phyloP scores from a whole-genome alignment of 192 early-diverging fungal genomes.

The Coemansia sp. region DNA sequence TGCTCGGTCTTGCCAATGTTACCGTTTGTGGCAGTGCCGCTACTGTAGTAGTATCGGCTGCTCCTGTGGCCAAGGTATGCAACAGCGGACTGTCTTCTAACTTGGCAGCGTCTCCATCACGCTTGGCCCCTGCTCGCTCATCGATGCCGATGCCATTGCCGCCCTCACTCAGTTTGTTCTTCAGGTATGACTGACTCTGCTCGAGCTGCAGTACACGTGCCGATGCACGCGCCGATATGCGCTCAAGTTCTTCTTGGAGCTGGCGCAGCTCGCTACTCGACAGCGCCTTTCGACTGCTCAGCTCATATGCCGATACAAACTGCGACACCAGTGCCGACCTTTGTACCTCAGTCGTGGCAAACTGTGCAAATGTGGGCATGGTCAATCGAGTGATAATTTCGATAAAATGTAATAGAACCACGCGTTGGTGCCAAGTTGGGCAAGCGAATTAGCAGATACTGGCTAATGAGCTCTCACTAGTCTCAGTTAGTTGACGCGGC shows the following conservation, averaged over 20 bases:
- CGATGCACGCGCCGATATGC: constrained; percentile 27
- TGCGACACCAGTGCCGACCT: constrained; percentile 30
- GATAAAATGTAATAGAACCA: neutral
- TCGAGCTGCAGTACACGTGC: constrained; percentile 26
- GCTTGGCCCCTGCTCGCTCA: constrained; percentile 1
- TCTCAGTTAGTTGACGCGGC: neutral
- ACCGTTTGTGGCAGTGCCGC: constrained; percentile 8
- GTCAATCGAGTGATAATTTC: neutral
- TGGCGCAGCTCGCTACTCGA: constrained; percentile 31
- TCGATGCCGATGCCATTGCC: neutral
- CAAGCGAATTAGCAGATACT: neutral
- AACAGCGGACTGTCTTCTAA: neutral
- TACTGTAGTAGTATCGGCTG: neutral
- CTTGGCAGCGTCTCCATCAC: neutral
- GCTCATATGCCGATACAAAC: constrained; percentile 21
- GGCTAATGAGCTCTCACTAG: constrained; percentile 2
- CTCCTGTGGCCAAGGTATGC: neutral
- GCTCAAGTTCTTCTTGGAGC: constrained; percentile 41
- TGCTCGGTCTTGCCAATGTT: constrained; percentile 3
- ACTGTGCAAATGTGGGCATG: constrained; percentile 27
- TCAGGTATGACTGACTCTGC: constrained; percentile 10
- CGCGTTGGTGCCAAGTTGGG: neutral
- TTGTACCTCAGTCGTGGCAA: constrained; percentile 32
- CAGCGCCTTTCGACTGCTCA: constrained; percentile 15
- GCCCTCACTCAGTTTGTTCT: neutral